Evolutionary conservation across 2,329 filamentous ascomycete genomes (phyloP), one percentile per base, ranked within the genome.

Genomic region (Colletotrichum trifolii): DNA sequence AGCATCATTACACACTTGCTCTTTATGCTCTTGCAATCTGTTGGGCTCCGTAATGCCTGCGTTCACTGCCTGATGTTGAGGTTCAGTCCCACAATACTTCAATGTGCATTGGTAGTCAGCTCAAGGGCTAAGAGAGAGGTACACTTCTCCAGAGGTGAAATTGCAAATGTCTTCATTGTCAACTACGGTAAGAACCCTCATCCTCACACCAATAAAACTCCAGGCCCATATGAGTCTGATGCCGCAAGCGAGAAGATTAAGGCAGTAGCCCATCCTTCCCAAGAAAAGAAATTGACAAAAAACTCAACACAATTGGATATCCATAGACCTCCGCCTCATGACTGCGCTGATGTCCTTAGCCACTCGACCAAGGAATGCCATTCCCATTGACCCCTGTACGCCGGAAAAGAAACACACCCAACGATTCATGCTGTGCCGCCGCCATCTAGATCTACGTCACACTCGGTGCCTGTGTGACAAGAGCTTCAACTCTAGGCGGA

Each of bases 351-450:
- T 52, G 46, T 56, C 61, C 64, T 53, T 34, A 35, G 45, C 46
- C 62, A 66, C 60, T 61, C 45, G 54, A 46, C 57, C 56, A 66
- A 61, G 54, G 45, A 54, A 67, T 65, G 55, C 55, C 62, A 54
- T 53, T 58, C 61, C 65, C 65, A 56, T 33, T 38, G 60, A 59
- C n/a, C 55, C 50, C 43, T 40, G 12, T 55, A 63, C 59, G 54
- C 55, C 64, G 47, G 38, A 48, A 57, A n/a, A 13, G 39, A 42
- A 58, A 43, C 35, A 47, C 42, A 52, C 56, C 3, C 4, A 38
- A 34, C 64, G 54, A 17, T 50, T 61, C 59, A 57, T 40, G 36
- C 49, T 13, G 8, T 63, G 39, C 58, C 57, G 39, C 58, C 57
- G 43, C 54, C 47, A 9, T 53, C 47, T 54, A 49, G 15, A 8